Evolutionary conservation across 164 flowering plant genomes (phyloP).

Genomic region (Litsea cubeba): DNA sequence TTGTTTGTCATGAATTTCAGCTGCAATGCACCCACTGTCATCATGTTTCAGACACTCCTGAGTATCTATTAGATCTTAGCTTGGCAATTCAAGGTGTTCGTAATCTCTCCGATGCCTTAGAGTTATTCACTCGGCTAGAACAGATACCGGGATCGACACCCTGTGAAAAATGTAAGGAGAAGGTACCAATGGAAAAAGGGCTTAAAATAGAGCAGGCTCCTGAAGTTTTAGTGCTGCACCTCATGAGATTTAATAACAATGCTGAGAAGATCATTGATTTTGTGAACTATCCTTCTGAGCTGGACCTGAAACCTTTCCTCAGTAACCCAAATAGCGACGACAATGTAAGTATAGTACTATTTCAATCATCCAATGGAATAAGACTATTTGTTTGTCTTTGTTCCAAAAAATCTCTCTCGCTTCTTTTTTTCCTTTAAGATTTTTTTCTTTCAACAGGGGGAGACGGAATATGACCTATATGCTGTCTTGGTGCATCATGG

Average conservation of each 20-base stretch:
- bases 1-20: conserved; percentile 46
- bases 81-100: conserved; percentile 77
- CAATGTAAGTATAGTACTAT: conserved; percentile 36
- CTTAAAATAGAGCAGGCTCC: conserved; percentile 63
- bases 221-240: conserved; percentile 62
- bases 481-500: conserved; percentile 83
- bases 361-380: background rate
- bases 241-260: conserved; percentile 82
- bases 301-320: conserved; percentile 67
- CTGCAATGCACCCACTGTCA: conserved; percentile 73
- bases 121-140: conserved; percentile 79
- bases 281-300: conserved; percentile 62
- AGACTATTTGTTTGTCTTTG: background rate
- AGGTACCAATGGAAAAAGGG: conserved; percentile 68
- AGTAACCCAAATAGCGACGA: conserved; percentile 15
- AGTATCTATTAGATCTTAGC: conserved; percentile 70
- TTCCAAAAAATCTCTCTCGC: background rate
- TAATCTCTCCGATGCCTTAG: conserved; percentile 52
- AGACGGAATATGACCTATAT: conserved; percentile 64
- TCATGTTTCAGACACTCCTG: conserved; percentile 63
- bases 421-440: background rate
- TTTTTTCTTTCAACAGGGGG: conserved; percentile 26
- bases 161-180: conserved; percentile 72
- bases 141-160: conserved; percentile 54
- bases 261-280: conserved; percentile 71